Base-by-base conservation (phyloP, 768 basidiomycete genomes). In the Rhodocollybia butyracea region DNA sequence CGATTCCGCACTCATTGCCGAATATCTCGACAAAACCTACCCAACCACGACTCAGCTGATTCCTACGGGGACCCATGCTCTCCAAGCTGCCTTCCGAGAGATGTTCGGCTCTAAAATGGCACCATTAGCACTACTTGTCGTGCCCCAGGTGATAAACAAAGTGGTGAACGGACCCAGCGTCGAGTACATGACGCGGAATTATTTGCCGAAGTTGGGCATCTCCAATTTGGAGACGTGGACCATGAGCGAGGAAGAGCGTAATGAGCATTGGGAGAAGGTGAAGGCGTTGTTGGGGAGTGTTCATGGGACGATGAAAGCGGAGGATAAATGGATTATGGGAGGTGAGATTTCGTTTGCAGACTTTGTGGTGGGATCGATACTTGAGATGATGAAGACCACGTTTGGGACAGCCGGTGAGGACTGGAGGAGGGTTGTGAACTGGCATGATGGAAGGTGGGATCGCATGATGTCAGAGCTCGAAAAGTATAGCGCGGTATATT, bases 11-110 rank as follows among this genome's bases (percentile, higher is more conserved):
- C 61, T 57, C 30, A 83, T 85, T 54, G 80, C 77, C 1, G 59
- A 69, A 15, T 82, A 84, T 63, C 70, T 84, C 54, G 82, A 84
- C 53, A 64, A 68, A 2, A 68, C 71, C 1, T 84, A 82, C 59
- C 78, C 82, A 0, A 64, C 70, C 46, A 70, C 74, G 0, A 75
- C 74, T 2, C 59, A 46, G 7, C 60, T 81, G 19, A 63, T 81
- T 57, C 76, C 74, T 0, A 21, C 51, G 3, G 75, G 73, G 17
- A 71, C 69, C 0, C 62, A 65, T 26, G 73, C 72, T 1, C 63
- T 82, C 10, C 69, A 80, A 46, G 65, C 64, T 1, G 74, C 74
- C 1, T 78, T 78, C 60, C 43, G 60, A 0, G 53, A 63, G 6
- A 63, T 62, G 2, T 63, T 65, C 43, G 31, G n/a, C 4, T 22